These are phyloP conservation scores for Novymonas esmeraldas DNA, from an alignment of 208 protist species.

Conservation along the genomic window DNA sequence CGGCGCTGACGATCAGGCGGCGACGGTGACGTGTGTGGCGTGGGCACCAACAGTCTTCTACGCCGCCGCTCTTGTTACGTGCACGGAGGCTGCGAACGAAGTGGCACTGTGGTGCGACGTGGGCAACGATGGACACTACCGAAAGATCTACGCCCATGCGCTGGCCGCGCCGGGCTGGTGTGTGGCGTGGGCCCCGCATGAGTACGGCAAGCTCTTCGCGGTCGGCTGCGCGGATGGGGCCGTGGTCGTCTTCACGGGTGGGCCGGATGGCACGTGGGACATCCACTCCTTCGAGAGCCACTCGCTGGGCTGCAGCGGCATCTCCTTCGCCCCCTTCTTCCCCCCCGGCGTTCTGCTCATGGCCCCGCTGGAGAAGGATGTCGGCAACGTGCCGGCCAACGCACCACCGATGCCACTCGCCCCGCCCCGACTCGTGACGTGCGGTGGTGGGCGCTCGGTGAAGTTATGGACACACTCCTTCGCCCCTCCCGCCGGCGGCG, in stretches of 20 bases:
- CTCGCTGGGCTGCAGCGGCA: constrained; percentile 43
- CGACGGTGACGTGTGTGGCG: constrained; percentile 63
- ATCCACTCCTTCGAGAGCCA: constrained; percentile 61
- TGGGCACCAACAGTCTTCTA: constrained; percentile 78
- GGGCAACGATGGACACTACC: constrained; percentile 45
- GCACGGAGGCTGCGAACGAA: constrained; percentile 47
- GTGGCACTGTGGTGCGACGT: constrained; percentile 70
- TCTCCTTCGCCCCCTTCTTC: constrained; percentile 77
- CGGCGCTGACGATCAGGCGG: constrained; percentile 34
- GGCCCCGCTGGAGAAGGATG: constrained; percentile 58
- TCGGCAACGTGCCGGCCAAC: constrained; percentile 13
- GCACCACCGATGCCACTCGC: constrained; percentile 43
- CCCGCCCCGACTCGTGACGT: constrained; percentile 81
- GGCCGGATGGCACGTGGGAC: constrained; percentile 62
- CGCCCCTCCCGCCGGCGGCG: constrained; percentile 7
- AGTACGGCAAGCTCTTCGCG: constrained; percentile 84
- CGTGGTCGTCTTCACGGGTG: constrained; percentile 65
- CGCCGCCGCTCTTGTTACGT: constrained; percentile 59
- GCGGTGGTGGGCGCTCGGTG: constrained; percentile 52
- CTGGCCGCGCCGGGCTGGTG: constrained; percentile 54
- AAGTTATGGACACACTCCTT: constrained; percentile 71
- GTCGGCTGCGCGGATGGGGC: constrained; percentile 72
- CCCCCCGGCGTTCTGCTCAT: constrained; percentile 69
- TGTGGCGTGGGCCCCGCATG: constrained; percentile 76
- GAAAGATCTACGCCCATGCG: constrained; percentile 55